Conservation (phyloP, 352 stramenopile genomes). For the Phytophthora litchii region DNA sequence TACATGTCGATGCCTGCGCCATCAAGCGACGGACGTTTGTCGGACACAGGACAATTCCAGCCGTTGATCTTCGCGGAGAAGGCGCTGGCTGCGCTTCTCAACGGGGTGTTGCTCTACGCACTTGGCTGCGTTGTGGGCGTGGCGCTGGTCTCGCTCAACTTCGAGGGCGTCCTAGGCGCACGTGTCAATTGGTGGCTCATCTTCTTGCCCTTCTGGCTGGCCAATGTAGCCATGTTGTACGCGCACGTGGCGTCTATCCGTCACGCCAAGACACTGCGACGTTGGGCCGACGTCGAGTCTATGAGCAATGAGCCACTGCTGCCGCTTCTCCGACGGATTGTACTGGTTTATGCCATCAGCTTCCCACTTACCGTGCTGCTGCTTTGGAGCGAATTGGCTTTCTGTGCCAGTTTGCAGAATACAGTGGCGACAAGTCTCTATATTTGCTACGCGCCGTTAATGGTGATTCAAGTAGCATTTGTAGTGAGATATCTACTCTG, state of each 20-base stretch:
- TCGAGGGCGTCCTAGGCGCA: conserved; percentile 65
- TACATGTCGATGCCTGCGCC: conserved; percentile 77
- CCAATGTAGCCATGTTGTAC: conserved; percentile 62
- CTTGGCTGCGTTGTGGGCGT: conserved; percentile 77
- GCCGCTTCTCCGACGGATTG: conserved; percentile 73
- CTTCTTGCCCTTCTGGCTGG: conserved; percentile 84
- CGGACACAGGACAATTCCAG: conserved; percentile 62
- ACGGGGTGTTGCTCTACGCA: conserved; percentile 79
- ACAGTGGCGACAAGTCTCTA: conserved; percentile 66
- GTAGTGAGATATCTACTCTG: conserved; percentile 84
- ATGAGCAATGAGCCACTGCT: conserved; percentile 86
- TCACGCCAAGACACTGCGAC: conserved; percentile 66
- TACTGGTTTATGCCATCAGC: conserved; percentile 79
- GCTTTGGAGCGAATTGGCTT: conserved; percentile 84
- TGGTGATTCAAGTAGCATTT: conserved; percentile 85
- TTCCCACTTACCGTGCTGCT: conserved; percentile 72
- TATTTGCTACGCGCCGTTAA: conserved; percentile 76
- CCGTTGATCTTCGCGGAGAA: conserved; percentile 83
- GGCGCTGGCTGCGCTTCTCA: conserved; percentile 70
- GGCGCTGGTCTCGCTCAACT: conserved; percentile 77
- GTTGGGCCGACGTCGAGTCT: conserved; percentile 79
- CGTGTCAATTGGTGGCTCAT: conserved; percentile 83
- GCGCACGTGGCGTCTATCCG: conserved; percentile 69
- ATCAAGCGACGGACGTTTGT: conserved; percentile 25
- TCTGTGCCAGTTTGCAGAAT: conserved; percentile 74